Conservation (phyloP, 2,329 filamentous ascomycete genomes). For the Dothideomycetes sp. region DNA sequence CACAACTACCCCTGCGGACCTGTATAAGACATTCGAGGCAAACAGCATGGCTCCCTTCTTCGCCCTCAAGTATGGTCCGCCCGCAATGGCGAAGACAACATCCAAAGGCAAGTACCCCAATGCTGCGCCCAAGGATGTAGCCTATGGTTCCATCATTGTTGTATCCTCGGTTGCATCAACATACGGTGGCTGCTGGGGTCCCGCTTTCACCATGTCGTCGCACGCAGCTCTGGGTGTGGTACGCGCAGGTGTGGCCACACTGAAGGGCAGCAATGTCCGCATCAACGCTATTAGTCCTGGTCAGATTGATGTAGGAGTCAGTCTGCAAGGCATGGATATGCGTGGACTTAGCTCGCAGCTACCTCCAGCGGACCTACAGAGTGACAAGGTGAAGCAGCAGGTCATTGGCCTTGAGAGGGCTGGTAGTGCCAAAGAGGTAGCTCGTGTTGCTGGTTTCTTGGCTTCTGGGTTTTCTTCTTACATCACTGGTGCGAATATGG, state of each 20-base stretch:
- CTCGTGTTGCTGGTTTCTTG: conserved; percentile 49
- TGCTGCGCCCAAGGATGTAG: conserved; percentile 47
- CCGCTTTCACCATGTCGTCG: conserved; percentile 48
- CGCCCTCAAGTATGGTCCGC: conserved; percentile 52
- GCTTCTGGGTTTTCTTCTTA: conserved; percentile 53
- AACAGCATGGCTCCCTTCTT: conserved; percentile 54
- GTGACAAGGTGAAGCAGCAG: conserved; percentile 36
- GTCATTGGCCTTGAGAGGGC: conserved; percentile 48
- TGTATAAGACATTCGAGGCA: conserved; percentile 48
- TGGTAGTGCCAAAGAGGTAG: conserved; percentile 48
- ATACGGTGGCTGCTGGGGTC: conserved; percentile 49
- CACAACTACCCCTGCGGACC: conserved; percentile 43
- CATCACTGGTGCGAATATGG: conserved; percentile 50
- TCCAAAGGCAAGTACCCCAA: conserved; percentile 47
- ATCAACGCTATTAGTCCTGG: conserved; percentile 45
- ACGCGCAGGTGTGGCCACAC: conserved; percentile 42
- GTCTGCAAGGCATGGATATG: conserved; percentile 39
- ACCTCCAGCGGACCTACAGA: conserved; percentile 44
- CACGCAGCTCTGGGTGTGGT: conserved; percentile 54
- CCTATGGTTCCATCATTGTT: conserved; percentile 54
- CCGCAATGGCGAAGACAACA: conserved; percentile 51
- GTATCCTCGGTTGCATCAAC: conserved; percentile 46
- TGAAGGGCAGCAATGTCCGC: conserved; percentile 48
- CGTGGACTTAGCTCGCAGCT: conserved; percentile 42
- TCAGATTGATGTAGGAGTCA: conserved; percentile 35